A percentile compares a stretch with the other conserved stretches of the same genome.
Conservation (phyloP, 2,329 filamentous ascomycete species). For the Lecanosticta acicola region DNA sequence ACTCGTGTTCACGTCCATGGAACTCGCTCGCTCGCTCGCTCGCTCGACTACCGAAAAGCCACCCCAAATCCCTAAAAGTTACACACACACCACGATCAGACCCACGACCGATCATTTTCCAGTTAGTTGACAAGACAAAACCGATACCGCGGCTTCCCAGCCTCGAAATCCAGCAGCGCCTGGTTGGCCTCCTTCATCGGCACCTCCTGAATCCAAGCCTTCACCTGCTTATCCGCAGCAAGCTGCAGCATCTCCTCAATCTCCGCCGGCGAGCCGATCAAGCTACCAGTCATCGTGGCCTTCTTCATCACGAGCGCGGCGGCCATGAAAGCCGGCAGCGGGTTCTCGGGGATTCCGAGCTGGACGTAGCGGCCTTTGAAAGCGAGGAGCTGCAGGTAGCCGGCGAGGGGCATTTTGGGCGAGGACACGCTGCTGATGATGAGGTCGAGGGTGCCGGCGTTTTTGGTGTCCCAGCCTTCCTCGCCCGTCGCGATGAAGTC, state of each 20-base stretch:
- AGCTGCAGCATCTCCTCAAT: conserved; percentile 58
- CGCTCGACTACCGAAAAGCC: too few relatives aligned
- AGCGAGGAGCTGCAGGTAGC: conserved; percentile 53
- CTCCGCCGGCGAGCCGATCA: conserved; percentile 50
- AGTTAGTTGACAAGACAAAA: conserved; percentile 35
- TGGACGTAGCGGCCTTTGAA: conserved; percentile 58
- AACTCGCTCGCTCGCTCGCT: too few relatives aligned
- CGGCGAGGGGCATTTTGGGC: conserved; percentile 57
- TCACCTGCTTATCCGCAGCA: conserved; percentile 53
- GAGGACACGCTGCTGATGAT: conserved; percentile 55
- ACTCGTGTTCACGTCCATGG: too few relatives aligned
- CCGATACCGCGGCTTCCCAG: conserved; percentile 48
- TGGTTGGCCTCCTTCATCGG: conserved; percentile 55
- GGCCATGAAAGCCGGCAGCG: conserved; percentile 49
- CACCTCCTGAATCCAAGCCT: conserved; percentile 57
- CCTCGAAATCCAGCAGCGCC: conserved; percentile 52
- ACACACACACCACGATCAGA: too few relatives aligned
- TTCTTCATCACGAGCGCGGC: conserved; percentile 55
- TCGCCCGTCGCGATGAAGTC: conserved; percentile 52
- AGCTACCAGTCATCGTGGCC: conserved; percentile 39
- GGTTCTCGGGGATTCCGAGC: conserved; percentile 59
- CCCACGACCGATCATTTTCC: too few relatives aligned
- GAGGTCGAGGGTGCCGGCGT: conserved; percentile 50
- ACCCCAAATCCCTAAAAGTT: too few relatives aligned
- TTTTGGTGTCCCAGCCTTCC: conserved; percentile 52